Base-by-base conservation (phyloP, 2,329 filamentous ascomycete genomes). In the Penicillium sp. region DNA sequence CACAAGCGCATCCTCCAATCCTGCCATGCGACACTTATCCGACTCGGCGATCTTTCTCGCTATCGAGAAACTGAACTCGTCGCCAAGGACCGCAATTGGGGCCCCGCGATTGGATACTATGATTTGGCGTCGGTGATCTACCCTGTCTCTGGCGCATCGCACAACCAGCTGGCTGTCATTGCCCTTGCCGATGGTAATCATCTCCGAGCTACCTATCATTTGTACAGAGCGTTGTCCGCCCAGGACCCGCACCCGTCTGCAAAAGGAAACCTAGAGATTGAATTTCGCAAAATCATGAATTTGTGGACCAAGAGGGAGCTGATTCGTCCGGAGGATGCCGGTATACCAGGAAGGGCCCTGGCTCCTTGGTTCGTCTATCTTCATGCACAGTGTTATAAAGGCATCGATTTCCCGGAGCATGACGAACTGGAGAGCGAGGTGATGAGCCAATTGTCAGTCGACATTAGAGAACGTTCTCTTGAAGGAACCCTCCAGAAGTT, bases 161-260 rank as follows among this genome's bases (percentile, higher is more conserved):
- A 95, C 66, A 93, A 99, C 65, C 94, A 97, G 71, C 85, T 94
- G 70, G 92, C 89, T 33, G 89, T 97, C 33, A 87, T 97, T 53
- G 87, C 88, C 54, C 81, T 90, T 44, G 86, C 88, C 48, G 70
- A 92, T 63, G 83, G 82, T 52, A 87, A 93, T 61, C 88, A 95
- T 68, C 81, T 97, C 46, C 85, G 90, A 56, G 86, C 90, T 9
- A 87, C 95, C 28, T 97, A 96, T 71, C 86, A 96, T 70, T 84
- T 97, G 38, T 94, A 96, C 68, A 86, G 92, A 57, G 87, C 92
- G 15, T 81, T 94, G 61, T 85, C 86, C 8, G 86, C 90, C 29
- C 80, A 85, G 47, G 79, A 86, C 38, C 90, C 91, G 4, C 86
- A 94, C 65, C 86, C 87, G 0, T 82, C 86, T 42, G 91, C 90